Base-by-base conservation (phyloP, 441 rosid species). In the Hypseocharis bilobata region DNA sequence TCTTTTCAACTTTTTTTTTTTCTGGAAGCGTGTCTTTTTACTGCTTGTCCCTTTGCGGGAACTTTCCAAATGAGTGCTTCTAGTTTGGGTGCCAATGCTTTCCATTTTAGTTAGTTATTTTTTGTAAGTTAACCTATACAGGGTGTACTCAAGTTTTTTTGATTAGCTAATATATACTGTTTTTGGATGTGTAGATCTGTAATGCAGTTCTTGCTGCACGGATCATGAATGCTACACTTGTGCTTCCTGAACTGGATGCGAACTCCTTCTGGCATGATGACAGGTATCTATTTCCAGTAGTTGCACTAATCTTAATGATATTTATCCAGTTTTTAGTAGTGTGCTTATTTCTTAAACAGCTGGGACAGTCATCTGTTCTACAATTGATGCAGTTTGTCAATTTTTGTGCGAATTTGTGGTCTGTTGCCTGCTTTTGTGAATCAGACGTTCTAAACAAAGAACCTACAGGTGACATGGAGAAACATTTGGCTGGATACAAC, bases 141-240 rank as follows among this genome's bases (percentile, higher is more conserved):
- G n/a, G n/a, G n/a, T 32, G 38, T 32, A 3, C 38, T 32, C 4
- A 32, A 2, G 38, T 4, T 32, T 32, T 32, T 4, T 32, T 34
- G 20, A 51, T 49, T 23, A 27, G 58, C 42, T 72, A 68, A 40
- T 54, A 23, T 38, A 40, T 63, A 20, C 36, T 7, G 45, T 40
- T 68, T 72, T 19, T 75, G 66, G 70, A 49, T 79, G 56, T 68
- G 54, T 80, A 93, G 99, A 91, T 93, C 54, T 93, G 97, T 72
- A 93, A 93, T 83, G 97, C 99, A 1, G 99, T 93, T 72, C 97
- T 93, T 81, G 96, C 97, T 79, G 99, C 99, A 26, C 80, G 99
- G 70, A 91, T 93, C 78, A 86, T 91, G 97, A 93, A 93, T 81
- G 97, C 97, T 65, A 90, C 97, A 0, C 99, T 93, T 64, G 96